These are phyloP conservation scores for Pontederia crassipes DNA, from an alignment of 176 grass and related monocot genomes.

Conservation along the genomic window DNA sequence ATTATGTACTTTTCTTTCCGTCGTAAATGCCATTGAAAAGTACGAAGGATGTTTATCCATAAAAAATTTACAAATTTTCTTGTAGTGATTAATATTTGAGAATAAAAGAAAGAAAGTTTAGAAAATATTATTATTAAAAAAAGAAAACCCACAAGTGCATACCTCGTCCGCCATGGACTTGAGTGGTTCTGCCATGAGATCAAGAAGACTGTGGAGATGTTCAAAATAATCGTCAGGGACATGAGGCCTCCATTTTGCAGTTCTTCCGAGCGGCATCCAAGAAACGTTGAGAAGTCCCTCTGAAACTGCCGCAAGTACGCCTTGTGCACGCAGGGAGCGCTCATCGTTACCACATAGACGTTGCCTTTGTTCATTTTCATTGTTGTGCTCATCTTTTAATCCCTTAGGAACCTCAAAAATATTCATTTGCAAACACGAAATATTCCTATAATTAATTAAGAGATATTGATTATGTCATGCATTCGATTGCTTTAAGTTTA, in stretches of 20 bases:
- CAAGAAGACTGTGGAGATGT: too few relatives aligned
- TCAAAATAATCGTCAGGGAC: slow-evolving; percentile 20
- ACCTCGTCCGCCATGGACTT: slow-evolving; percentile 19
- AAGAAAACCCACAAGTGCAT: too few relatives aligned
- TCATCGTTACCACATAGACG: slow-evolving; percentile 26
- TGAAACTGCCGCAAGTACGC: slow-evolving; percentile 23
- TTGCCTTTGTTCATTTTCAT: slow-evolving; percentile 22
- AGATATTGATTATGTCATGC: too few relatives aligned
- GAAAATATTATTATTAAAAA: too few relatives aligned
- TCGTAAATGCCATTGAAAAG: too few relatives aligned
- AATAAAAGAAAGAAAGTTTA: too few relatives aligned
- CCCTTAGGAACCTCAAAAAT: slow-evolving; percentile 24
- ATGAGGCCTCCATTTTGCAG: slow-evolving; percentile 23
- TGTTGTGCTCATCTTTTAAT: neutral
- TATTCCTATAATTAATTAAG: too few relatives aligned
- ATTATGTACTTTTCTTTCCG: too few relatives aligned
- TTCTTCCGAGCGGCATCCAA: slow-evolving; percentile 28
- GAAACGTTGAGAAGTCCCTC: slow-evolving; percentile 33
- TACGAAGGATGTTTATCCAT: too few relatives aligned
- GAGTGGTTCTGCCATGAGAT: slow-evolving; percentile 14
- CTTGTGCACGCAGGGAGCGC: slow-evolving; percentile 7
- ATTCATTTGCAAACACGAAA: too few relatives aligned
- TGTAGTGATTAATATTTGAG: too few relatives aligned
- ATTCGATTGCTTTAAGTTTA: neutral
- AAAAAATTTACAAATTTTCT: too few relatives aligned